Conservation (phyloP, 805 yeast species). For the Wickerhamomyces canadensis region DNA sequence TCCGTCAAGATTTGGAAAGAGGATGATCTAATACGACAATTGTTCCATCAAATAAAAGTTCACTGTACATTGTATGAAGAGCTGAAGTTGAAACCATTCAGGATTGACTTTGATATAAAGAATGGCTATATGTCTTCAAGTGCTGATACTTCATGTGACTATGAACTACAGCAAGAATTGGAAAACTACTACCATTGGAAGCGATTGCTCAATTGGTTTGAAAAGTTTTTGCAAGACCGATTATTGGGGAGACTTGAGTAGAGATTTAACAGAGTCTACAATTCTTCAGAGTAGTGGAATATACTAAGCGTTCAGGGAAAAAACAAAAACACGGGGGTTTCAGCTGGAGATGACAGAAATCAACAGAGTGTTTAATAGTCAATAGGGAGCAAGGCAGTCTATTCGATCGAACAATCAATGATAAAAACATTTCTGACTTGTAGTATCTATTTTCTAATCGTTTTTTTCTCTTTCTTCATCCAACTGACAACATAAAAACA, state of each 20-base stretch:
- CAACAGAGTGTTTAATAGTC: too few species aligned
- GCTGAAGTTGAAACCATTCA: constrained; percentile 11
- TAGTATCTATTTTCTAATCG: too few species aligned
- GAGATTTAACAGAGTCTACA: too few species aligned
- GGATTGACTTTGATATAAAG: constrained; percentile 8
- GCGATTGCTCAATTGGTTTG: constrained; percentile 17
- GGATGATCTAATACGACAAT: constrained; percentile 8
- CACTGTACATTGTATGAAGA: constrained; percentile 16
- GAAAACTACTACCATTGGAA: constrained; percentile 18
- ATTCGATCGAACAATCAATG: neutral
- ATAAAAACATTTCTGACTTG: too few species aligned
- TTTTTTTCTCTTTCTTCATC: too few species aligned
- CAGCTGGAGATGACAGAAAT: too few species aligned
- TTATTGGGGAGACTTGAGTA: too few species aligned
- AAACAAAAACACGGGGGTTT: too few species aligned
- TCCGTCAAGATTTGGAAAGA: constrained; percentile 11
- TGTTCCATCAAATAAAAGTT: constrained; percentile 16
- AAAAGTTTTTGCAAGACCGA: constrained; percentile 14
- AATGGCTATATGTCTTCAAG: constrained; percentile 12
- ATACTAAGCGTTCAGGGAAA: neutral
- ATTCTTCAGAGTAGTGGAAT: too few species aligned
- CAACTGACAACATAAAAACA: too few species aligned
- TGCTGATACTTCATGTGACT: constrained; percentile 11
- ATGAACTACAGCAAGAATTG: constrained; percentile 6
- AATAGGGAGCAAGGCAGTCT: neutral